A percentile compares a stretch with the other conserved stretches of the same genome.
These are phyloP conservation scores for Fistulifera pelliculosa DNA, from an alignment of 108 stramenopile genomes.

Conservation along the genomic window DNA sequence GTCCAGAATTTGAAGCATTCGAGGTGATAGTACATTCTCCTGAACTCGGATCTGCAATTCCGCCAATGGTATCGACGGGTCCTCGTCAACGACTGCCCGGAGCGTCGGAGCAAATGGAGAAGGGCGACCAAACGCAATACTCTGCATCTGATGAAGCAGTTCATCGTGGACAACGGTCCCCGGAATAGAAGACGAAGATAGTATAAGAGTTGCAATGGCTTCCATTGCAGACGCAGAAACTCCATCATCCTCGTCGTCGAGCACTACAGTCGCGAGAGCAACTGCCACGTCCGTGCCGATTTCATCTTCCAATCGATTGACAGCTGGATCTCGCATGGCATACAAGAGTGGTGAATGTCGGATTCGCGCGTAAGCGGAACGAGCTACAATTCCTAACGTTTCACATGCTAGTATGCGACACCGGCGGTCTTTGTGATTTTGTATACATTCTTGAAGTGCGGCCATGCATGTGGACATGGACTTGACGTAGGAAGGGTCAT, in stretches of 20 bases:
- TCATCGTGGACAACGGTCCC: conserved; percentile 33
- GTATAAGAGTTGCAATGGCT: conserved; percentile 45
- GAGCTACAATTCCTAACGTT: conserved; percentile 45
- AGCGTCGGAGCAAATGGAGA: conserved; percentile 27
- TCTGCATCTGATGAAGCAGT: conserved; percentile 19
- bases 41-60: conserved; percentile 51
- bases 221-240: conserved; percentile 56
- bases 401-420: conserved; percentile 38
- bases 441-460: conserved; percentile 28
- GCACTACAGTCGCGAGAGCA: conserved; percentile 36
- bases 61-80: conserved; percentile 19
- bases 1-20: conserved; percentile 41
- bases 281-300: conserved; percentile 52
- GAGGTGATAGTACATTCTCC: conserved; percentile 45
- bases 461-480: conserved; percentile 14
- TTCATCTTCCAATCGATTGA: conserved; percentile 53
- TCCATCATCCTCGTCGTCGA: conserved; percentile 62
- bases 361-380: conserved; percentile 36
- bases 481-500: conserved; percentile 24
- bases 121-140: conserved; percentile 4
- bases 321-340: conserved; percentile 21
- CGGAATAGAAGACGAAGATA: conserved; percentile 19
- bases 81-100: conserved; percentile 30
- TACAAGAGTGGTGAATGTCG: conserved; percentile 33
- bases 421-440: conserved; percentile 35